A percentile compares a stretch with the other conserved stretches of the same genome.
phyloP scores from a whole-genome alignment of 306 rosid genomes.

The Cucumis melo region DNA sequence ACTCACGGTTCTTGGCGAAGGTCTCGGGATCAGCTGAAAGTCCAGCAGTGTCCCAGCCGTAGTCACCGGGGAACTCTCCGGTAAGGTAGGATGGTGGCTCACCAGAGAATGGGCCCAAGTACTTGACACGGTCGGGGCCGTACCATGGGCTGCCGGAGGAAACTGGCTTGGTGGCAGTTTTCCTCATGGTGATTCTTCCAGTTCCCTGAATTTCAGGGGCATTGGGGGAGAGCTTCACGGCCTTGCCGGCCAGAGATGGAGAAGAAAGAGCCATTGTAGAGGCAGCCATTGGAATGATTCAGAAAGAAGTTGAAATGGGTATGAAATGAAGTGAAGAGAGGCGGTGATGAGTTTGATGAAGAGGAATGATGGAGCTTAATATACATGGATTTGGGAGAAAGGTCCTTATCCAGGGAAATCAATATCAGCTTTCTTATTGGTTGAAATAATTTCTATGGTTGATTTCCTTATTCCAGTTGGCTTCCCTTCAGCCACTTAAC shows the following conservation, averaged over 20 bases:
- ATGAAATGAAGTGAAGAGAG: not conserved
- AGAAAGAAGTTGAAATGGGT: not conserved
- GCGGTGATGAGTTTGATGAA: not conserved
- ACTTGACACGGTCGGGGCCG: slow-evolving; percentile 88
- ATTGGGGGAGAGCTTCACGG: slow-evolving; percentile 40
- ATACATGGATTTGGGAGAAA: not conserved
- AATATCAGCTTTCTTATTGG: slow-evolving; percentile 20
- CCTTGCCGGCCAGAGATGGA: slow-evolving; percentile 56
- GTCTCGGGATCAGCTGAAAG: slow-evolving; percentile 90
- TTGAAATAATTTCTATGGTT: not conserved
- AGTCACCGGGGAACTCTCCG: slow-evolving; percentile 74
- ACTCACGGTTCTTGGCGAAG: slow-evolving; percentile 68
- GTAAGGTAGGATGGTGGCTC: slow-evolving; percentile 68
- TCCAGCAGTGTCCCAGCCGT: slow-evolving; percentile 89
- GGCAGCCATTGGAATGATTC: slow-evolving; percentile 40
- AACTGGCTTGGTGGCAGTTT: slow-evolving; percentile 13
- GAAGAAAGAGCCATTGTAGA: slow-evolving; percentile 80
- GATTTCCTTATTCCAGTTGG: slow-evolving; percentile 16
- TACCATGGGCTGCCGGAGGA: slow-evolving; percentile 77
- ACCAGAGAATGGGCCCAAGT: slow-evolving; percentile 84
- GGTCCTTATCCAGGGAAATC: slow-evolving; percentile 30
- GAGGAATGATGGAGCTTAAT: not conserved
- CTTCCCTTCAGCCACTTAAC: not conserved
- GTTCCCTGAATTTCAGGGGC: slow-evolving; percentile 17
- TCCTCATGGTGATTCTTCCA: slow-evolving; percentile 50